These are phyloP conservation scores for Blastocladiella britannica DNA, from an alignment of 192 early-diverging fungal species.

Conservation along the genomic window DNA sequence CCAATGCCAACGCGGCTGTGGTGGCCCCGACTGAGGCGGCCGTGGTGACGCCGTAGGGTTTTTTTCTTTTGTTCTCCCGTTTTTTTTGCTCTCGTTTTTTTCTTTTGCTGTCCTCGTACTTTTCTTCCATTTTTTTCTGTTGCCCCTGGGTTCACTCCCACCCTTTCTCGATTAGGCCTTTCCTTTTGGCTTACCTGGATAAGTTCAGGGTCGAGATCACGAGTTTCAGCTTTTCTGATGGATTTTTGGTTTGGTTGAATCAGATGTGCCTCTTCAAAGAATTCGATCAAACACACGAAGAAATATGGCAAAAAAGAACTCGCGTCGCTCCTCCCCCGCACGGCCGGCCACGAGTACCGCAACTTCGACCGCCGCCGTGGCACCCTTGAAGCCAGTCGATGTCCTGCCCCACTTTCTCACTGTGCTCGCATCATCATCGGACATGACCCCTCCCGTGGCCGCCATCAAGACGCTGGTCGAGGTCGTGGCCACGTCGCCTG, in stretches of 20 bases:
- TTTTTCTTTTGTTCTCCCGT: too few species aligned
- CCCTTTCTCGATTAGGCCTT: background rate
- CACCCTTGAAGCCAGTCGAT: conserved; percentile 10
- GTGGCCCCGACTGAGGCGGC: too few species aligned
- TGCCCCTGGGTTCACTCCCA: too few species aligned
- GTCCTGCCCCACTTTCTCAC: conserved; percentile 15
- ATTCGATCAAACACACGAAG: background rate
- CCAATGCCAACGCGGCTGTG: too few species aligned
- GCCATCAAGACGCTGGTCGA: conserved; percentile 49
- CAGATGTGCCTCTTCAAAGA: too few species aligned
- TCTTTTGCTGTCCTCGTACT: too few species aligned
- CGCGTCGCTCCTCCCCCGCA: background rate
- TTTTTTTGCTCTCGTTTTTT: too few species aligned
- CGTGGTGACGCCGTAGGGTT: too few species aligned
- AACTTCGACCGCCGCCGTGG: conserved; percentile 6
- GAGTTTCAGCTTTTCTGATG: background rate
- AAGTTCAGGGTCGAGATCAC: conserved; percentile 3
- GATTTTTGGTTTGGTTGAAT: too few species aligned
- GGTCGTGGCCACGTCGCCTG: conserved; percentile 15
- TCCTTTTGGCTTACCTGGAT: background rate
- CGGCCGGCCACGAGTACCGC: too few species aligned
- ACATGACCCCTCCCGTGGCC: conserved; percentile 52
- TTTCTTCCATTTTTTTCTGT: too few species aligned
- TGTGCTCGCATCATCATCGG: conserved; percentile 17
- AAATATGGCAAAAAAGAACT: conserved; percentile 4